Base-by-base conservation (phyloP, 495 filamentous ascomycete genomes). In the Penicillium canescens region DNA sequence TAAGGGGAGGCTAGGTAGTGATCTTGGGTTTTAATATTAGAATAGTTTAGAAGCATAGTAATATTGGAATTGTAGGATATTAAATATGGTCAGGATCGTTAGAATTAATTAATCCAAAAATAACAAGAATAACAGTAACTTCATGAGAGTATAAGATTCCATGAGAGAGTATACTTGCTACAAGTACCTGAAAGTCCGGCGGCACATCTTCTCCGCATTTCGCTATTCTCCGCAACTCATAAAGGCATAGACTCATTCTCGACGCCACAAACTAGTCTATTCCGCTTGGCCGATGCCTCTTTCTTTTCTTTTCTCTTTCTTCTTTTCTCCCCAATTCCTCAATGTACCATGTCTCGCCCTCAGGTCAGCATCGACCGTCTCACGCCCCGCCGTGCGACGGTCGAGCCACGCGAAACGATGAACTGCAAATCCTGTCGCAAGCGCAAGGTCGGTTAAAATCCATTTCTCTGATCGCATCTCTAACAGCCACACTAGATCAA, bases 371-470 rank as follows among this genome's bases (percentile, higher is more conserved):
- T 94, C 70, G 89, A 91, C 71, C 83, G 90, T 59, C 74, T 95
- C 58, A 86, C 89, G 36, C 78, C 84, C 31, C 84, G 89, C 47
- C 85, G 88, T 41, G 76, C 83, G 72, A 85, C 81, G 74, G 83
- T 82, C 63, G 88, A 92, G 63, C 88, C 87, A 20, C 85, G 89
- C 58, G 89, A 93, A 74, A 86, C 89, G 16, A 95, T 95, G 90
- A 95, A 95, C 69, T 95, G 90, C 82, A 93, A 95, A 67, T 91
- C 87, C 20, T 95, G 90, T 77, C 84, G 90, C 57, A 95, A 92
- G 68, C 80, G 90, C 63, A 95, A 95, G 78, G 89, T 91, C 46
- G 3, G 45, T 67, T 48, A 7, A 18, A 9, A 26, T 37, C 36
- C 13, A 42, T 6, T 21, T 12, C 35, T 13, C 24, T 6, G 12